phyloP scores from a whole-genome alignment of 2,329 filamentous ascomycete genomes.

The Pseudocercospora fuligena region DNA sequence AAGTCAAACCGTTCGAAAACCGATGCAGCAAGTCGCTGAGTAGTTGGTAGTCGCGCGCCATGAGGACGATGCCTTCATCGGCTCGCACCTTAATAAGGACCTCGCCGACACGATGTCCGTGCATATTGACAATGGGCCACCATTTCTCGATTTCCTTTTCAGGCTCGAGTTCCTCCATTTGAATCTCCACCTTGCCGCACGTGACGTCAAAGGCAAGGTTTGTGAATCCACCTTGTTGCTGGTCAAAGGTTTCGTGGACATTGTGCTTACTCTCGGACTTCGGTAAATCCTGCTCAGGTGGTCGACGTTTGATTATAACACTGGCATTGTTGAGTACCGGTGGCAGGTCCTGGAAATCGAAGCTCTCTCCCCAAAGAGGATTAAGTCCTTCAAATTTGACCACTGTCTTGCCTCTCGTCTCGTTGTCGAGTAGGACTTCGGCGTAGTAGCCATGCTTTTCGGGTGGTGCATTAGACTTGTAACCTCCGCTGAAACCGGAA shows the following conservation, averaged over 20 bases:
- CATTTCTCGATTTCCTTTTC: conserved; percentile 82
- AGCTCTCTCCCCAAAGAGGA: conserved; percentile 83
- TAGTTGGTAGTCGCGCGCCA: conserved; percentile 81
- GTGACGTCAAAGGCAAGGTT: conserved; percentile 55
- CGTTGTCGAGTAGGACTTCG: conserved; percentile 79
- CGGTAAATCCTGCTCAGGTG: conserved; percentile 40
- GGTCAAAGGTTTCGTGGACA: conserved; percentile 46
- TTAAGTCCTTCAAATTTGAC: conserved; percentile 72
- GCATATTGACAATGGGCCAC: conserved; percentile 80
- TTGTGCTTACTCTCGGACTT: conserved; percentile 44
- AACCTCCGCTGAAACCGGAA: conserved; percentile 33
- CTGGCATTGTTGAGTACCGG: conserved; percentile 70
- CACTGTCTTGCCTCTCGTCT: conserved; percentile 75
- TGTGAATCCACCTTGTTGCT: conserved; percentile 48
- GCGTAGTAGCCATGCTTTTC: conserved; percentile 72
- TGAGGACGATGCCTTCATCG: conserved; percentile 87
- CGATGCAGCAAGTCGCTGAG: conserved; percentile 83
- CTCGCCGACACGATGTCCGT: conserved; percentile 76
- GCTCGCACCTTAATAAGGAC: conserved; percentile 82
- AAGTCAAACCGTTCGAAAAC: conserved; percentile 81
- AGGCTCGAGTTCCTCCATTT: conserved; percentile 76
- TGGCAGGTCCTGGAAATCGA: conserved; percentile 76
- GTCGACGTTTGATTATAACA: conserved; percentile 70
- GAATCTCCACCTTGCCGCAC: conserved; percentile 79
- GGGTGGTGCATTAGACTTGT: conserved; percentile 24